phyloP scores from a whole-genome alignment of 2,329 filamentous ascomycete genomes.

The Colletotrichum musicola region DNA sequence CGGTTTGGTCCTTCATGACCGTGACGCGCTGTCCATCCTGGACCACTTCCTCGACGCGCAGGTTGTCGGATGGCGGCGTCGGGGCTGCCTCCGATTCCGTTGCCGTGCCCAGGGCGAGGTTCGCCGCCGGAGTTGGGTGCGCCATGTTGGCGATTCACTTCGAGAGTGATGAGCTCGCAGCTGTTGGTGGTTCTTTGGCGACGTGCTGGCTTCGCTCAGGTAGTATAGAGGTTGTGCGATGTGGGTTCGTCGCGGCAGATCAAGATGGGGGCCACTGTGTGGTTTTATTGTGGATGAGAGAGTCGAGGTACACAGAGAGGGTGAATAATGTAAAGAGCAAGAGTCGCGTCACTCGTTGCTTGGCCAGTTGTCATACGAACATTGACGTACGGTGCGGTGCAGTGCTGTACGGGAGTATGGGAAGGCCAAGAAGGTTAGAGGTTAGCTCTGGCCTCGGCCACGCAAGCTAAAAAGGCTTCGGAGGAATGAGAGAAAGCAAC shows the following conservation, averaged over 20 bases:
- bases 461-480: background rate
- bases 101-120: constrained; percentile 24
- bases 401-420: background rate
- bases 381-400: constrained; percentile 21
- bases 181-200: background rate
- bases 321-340: background rate
- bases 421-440: background rate
- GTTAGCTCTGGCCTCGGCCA: background rate
- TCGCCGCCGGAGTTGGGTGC: constrained; percentile 25
- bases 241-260: too few species aligned
- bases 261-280: background rate
- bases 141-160: constrained; percentile 30
- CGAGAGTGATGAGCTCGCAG: background rate
- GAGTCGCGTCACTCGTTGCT: constrained; percentile 35
- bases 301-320: background rate
- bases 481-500: constrained; percentile 12
- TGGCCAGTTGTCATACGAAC: constrained; percentile 26
- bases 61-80: constrained; percentile 28
- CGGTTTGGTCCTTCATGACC: constrained; percentile 48
- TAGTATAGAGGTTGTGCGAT: too few species aligned
- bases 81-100: constrained; percentile 27
- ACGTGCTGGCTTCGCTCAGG: background rate
- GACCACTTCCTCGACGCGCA: constrained; percentile 46
- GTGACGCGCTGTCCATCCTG: constrained; percentile 45
- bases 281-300: background rate